Conservation (phyloP, 305 asterid genomes). For the Fraxinus sp. region DNA sequence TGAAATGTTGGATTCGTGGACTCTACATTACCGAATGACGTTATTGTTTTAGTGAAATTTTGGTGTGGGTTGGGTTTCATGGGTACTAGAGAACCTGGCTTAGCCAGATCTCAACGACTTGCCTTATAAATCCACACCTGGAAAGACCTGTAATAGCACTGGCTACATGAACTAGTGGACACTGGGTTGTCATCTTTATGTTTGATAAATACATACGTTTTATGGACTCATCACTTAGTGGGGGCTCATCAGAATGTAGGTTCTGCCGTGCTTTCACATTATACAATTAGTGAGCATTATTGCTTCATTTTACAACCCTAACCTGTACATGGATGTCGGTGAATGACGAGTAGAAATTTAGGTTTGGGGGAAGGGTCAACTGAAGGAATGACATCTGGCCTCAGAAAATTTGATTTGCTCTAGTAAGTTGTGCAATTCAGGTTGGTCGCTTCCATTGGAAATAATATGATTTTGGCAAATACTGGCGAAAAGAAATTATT, state of each 20-base stretch:
- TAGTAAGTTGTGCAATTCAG: constrained; percentile 11
- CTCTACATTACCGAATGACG: neutral
- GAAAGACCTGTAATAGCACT: constrained; percentile 4
- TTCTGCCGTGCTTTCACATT: constrained; percentile 16
- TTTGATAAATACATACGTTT: neutral
- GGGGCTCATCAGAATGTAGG: neutral
- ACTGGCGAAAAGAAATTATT: neutral
- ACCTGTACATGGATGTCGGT: constrained; percentile 10
- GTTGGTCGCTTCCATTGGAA: neutral
- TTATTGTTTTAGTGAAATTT: neutral
- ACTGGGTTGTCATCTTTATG: constrained; percentile 1
- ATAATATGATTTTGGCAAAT: neutral
- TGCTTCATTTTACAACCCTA: constrained; percentile 11
- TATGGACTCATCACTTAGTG: neutral
- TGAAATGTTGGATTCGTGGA: neutral
- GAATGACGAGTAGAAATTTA: neutral
- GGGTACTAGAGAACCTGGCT: neutral
- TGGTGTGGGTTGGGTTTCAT: neutral
- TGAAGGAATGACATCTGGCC: neutral
- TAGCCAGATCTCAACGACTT: neutral
- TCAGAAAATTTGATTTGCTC: constrained; percentile 6
- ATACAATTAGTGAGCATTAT: constrained; percentile 11
- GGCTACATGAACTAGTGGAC: neutral
- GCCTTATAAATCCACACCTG: neutral
- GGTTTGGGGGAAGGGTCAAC: constrained; percentile 3